Conservation (phyloP, 805 yeast genomes). For the Starmera dryadoides region DNA sequence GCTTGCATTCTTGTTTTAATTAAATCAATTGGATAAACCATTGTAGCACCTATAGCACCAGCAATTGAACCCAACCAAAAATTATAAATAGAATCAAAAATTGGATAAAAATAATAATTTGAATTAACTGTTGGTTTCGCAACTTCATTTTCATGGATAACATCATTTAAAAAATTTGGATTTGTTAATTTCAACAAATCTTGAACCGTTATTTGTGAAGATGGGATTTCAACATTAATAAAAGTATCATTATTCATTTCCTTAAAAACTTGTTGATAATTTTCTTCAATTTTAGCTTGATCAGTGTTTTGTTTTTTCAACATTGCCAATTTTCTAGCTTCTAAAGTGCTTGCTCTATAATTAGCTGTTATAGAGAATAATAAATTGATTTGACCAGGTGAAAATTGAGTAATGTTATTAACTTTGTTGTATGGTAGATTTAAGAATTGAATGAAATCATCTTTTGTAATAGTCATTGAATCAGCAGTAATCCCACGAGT, state of each 20-base stretch:
- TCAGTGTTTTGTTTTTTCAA: too few relatives aligned
- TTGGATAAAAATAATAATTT: conserved; percentile 42
- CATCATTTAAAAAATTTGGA: conserved; percentile 27
- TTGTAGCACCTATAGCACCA: conserved; percentile 97
- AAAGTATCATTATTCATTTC: conserved; percentile 1
- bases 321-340: neutral
- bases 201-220: conserved; percentile 22
- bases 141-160: conserved; percentile 24
- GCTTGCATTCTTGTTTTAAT: conserved; percentile 98
- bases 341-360: conserved; percentile 17
- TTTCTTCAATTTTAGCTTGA: neutral
- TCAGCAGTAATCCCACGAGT: conserved; percentile 12
- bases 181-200: conserved; percentile 28
- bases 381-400: conserved; percentile 33
- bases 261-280: neutral
- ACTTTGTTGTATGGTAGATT: conserved; percentile 31
- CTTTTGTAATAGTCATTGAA: conserved; percentile 27
- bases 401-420: conserved; percentile 31
- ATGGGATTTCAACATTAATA: neutral
- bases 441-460: conserved; percentile 26
- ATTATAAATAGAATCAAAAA: conserved; percentile 82
- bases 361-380: conserved; percentile 29
- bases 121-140: conserved; percentile 21
- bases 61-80: conserved; percentile 90
- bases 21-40: conserved; percentile 93